These are phyloP conservation scores for Luzula sylvatica DNA, from an alignment of 176 grass and related monocot genomes.

Conservation along the genomic window DNA sequence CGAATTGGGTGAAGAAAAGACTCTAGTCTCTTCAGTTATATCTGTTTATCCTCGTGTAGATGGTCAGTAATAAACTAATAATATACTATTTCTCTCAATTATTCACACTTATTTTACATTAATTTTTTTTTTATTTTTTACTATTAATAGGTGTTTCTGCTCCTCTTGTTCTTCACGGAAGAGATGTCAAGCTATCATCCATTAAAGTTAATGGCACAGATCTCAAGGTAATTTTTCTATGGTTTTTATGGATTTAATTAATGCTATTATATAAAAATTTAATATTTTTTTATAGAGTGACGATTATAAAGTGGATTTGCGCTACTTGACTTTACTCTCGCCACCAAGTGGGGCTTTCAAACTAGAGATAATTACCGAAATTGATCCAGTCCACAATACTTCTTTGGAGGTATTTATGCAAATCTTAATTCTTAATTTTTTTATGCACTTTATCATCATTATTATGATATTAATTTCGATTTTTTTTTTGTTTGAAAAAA, in stretches of 20 bases:
- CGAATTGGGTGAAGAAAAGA: slow-evolving; percentile 89
- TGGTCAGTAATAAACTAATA: too few relatives aligned
- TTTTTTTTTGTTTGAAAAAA: slow-evolving; percentile 21
- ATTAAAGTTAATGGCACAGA: slow-evolving; percentile 80
- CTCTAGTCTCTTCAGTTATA: slow-evolving; percentile 81
- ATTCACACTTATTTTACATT: too few relatives aligned
- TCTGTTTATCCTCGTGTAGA: slow-evolving; percentile 49
- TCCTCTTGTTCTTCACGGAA: slow-evolving; percentile 69
- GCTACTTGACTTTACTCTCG: slow-evolving; percentile 45
- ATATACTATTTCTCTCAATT: too few relatives aligned
- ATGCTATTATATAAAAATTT: slow-evolving; percentile 11
- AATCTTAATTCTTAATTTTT: background rate
- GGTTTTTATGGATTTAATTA: slow-evolving; percentile 17
- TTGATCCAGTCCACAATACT: slow-evolving; percentile 86
- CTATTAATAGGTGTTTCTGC: slow-evolving; percentile 33
- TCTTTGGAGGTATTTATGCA: slow-evolving; percentile 77
- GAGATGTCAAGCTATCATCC: slow-evolving; percentile 71
- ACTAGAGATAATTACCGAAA: slow-evolving; percentile 88
- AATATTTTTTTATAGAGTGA: slow-evolving; percentile 31
- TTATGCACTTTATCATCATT: too few relatives aligned
- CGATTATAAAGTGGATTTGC: slow-evolving; percentile 51
- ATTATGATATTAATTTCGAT: background rate
- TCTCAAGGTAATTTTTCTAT: slow-evolving; percentile 34
- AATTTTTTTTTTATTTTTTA: too few relatives aligned
- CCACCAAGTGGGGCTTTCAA: slow-evolving; percentile 50